A percentile compares a stretch with the other conserved stretches of the same genome.
Conservation (phyloP, 192 early-diverging fungal species). For the Mortierella claussenii region DNA sequence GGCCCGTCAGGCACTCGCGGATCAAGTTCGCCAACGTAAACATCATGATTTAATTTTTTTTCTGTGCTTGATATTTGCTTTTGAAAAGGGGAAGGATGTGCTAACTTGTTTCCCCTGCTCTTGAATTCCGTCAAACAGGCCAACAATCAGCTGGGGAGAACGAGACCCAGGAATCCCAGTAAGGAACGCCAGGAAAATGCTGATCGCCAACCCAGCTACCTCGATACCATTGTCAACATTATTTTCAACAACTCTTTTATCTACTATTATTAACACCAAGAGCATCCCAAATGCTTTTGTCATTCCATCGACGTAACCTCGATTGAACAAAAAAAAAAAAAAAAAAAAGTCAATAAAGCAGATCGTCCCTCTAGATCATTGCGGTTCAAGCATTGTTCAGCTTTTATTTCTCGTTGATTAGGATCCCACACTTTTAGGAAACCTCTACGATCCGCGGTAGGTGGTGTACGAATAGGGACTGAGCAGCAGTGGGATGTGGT, state of each 20-base stretch:
- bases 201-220: no score
- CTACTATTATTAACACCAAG: no score
- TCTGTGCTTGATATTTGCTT: background rate
- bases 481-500: slow-evolving; percentile 90
- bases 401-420: no score
- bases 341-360: slow-evolving; percentile 2
- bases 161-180: background rate
- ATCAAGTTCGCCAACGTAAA: slow-evolving; percentile 52
- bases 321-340: background rate
- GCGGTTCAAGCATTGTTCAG: no score
- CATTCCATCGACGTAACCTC: background rate
- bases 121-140: slow-evolving; percentile 9
- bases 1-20: slow-evolving; percentile 28
- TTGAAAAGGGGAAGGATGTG: no score
- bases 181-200: no score
- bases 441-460: slow-evolving; percentile 82
- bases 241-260: no score
- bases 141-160: background rate
- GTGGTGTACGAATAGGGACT: slow-evolving; percentile 90
- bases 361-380: background rate
- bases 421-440: background rate
- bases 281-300: no score
- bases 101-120: background rate
- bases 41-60: background rate
- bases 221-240: no score